Base-by-base conservation (phyloP, 2,329 filamentous ascomycete species). In the Pseudogymnoascus destructans region DNA sequence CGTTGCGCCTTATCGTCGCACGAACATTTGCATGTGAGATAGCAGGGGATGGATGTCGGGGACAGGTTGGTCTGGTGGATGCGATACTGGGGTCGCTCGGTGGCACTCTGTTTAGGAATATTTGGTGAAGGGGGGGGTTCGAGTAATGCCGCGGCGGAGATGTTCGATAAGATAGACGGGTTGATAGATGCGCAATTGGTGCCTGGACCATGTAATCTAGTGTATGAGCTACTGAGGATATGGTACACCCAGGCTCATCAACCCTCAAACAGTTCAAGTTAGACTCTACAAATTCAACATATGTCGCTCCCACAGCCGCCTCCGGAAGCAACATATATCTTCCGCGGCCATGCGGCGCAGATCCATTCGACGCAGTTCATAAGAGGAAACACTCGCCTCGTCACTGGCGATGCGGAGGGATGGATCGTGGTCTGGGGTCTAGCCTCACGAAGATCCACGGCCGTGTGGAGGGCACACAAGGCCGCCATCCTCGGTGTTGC, bases 331-430 rank as follows among this genome's bases (percentile, higher is more conserved):
- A 60, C 66, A 7, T 70, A 86, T 69, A 82, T 97, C 60, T 79
- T 98, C 35, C 87, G 93, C 62, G 93, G 93, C 57, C 93, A 97
- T 73, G 79, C 81, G 58, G 79, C 86, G 0, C 84, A 89, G 63
- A 84, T 96, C 54, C 90, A 96, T 68, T 80, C 82, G 17, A 77
- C 91, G 3, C 74, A 79, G 57, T 92, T 97, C 68, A 76, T 89
- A 64, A 78, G 81, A 57, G 70, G 74, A 38, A 95, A 96, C 69
- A 77, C 81, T 59, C 85, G 88, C 32, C 81, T 98, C 5, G 75
- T 89, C 10, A 93, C 89, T 0, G 92, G 87, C 33, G 93, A 98
- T 72, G 87, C 89, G 7, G 87, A 95, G 40, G 93, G 93, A 60
- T 96, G 86, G 78, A 77, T 95, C 32, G 79, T 95, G 5, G 73